Evolutionary conservation across 768 basidiomycete species (phyloP).

Genomic region (Podaxis sp.): DNA sequence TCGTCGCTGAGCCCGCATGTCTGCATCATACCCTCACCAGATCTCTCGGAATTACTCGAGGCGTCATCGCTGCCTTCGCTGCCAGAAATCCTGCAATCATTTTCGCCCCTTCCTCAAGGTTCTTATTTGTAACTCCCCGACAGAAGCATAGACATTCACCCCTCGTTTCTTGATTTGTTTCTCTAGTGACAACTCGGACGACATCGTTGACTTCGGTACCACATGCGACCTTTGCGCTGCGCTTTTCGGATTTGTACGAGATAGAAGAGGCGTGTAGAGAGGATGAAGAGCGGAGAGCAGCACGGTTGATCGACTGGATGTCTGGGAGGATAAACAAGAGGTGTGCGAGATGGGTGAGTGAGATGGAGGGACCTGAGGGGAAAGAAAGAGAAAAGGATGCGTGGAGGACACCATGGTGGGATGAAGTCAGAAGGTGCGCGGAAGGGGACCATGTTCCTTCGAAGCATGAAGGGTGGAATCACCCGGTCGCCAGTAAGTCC

Average conservation of each 20-base stretch:
- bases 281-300: slow-evolving; percentile 76
- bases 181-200: slow-evolving; percentile 75
- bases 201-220: slow-evolving; percentile 68
- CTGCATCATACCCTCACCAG: slow-evolving; percentile 69
- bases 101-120: slow-evolving; percentile 84
- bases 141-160: background rate
- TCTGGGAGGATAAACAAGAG: slow-evolving; percentile 64
- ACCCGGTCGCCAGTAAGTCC: slow-evolving; percentile 76
- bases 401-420: slow-evolving; percentile 80
- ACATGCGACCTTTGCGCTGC: slow-evolving; percentile 69
- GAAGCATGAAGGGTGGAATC: slow-evolving; percentile 80
- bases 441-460: slow-evolving; percentile 78
- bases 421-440: slow-evolving; percentile 73
- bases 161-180: slow-evolving; percentile 9
- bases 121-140: slow-evolving; percentile 6
- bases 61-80: slow-evolving; percentile 65
- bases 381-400: slow-evolving; percentile 41
- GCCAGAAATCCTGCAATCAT: slow-evolving; percentile 77
- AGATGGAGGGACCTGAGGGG: slow-evolving; percentile 45
- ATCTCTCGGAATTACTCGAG: slow-evolving; percentile 62
- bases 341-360: slow-evolving; percentile 70
- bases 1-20: slow-evolving; percentile 81
- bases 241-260: slow-evolving; percentile 75
- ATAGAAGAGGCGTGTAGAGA: slow-evolving; percentile 76
- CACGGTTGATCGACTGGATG: slow-evolving; percentile 86